Base-by-base conservation (phyloP, 2,329 filamentous ascomycete species). In the Lasiodiplodia sp. region DNA sequence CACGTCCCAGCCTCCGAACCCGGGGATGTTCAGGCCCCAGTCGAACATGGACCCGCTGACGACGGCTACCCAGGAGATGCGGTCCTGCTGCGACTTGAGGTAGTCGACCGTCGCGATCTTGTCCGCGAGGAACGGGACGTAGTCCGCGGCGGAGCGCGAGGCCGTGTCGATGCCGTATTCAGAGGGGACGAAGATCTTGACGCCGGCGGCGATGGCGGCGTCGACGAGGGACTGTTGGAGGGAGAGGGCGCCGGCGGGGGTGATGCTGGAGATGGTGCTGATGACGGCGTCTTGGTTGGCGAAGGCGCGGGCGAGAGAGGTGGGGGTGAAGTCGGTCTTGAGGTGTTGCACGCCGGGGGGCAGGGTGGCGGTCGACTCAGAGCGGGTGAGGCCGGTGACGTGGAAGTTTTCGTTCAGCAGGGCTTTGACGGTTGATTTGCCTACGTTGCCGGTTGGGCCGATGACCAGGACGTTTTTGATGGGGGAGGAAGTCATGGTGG, bases 11-110 rank as follows among this genome's bases (percentile, higher is more conserved):
- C 86, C 86, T 1, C 88, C 74, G 69, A 87, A 84, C 2, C 84
- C 83, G 12, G 76, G 37, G 37, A 40, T 75, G 14, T 75, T 77
- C 49, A 89, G 78, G 16, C 83, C 83, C 86, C 85, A 87, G 73
- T 91, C 89, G 74, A 91, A 89, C 76, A 91, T 88, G 2, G 85
- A 78, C 0, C 88, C 87, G 10, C 81, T 86, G 3, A 87, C 83
- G 16, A 91, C 75, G 2, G 81, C 86, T 1, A 87, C 90, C 88
- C 89, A 91, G 37, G 81, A 84, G 70, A 91, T 85, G 14, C 18
- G 49, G 75, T 51, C 80, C 76, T 72, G 79, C 78, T 72, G 84
- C 28, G 77, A 77, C 70, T 85, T 81, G 23, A 90, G 79, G 70
- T 89, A 88, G 44, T 88, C 83, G 11, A 87, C 74, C 4, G 79